Conservation (phyloP, 176 grass and related monocot genomes). For the Cymbopogon citratus region DNA sequence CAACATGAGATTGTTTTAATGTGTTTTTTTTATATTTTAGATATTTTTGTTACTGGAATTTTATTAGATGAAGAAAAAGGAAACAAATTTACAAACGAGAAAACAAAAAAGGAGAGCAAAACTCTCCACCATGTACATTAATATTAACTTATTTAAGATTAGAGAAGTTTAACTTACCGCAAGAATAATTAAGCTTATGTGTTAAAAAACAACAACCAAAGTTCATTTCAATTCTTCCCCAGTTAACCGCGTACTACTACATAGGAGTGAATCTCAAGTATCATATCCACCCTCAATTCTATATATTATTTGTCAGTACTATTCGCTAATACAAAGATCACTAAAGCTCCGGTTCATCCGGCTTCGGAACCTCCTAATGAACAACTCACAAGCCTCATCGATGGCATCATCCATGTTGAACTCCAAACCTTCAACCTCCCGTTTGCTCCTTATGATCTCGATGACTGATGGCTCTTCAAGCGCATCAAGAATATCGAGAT, state of each 20-base stretch:
- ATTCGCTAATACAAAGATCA: background rate
- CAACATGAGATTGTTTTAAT: too few species aligned
- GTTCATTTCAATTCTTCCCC: background rate
- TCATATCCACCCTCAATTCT: background rate
- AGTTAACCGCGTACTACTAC: background rate
- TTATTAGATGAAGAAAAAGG: too few species aligned
- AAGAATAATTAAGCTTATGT: too few species aligned
- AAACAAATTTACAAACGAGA: too few species aligned
- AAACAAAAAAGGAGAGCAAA: too few species aligned
- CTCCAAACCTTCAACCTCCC: conserved; percentile 44
- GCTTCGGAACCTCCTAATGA: conserved; percentile 52
- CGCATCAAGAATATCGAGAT: background rate
- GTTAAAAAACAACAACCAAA: too few species aligned
- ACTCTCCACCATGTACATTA: too few species aligned
- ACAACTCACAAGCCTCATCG: conserved; percentile 60
- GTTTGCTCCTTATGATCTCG: conserved; percentile 51
- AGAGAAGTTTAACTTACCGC: too few species aligned
- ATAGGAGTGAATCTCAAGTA: background rate
- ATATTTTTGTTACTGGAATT: too few species aligned
- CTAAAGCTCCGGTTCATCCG: conserved; percentile 31
- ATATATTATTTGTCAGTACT: background rate
- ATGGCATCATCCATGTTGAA: conserved; percentile 71
- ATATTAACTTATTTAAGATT: too few species aligned
- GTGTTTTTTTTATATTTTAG: too few species aligned
- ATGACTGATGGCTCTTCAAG: conserved; percentile 39